Percentiles rank a stretch among this genome's conserved stretches.
Conservation (phyloP, 176 grass and related monocot genomes). For the Zea mays region Zm-B73-REFERENCE-NAM-5.0 NC_050097.1:210399001-210399500, state of each 20-base stretch:
- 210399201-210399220: conserved; percentile 95
- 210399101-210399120: conserved; percentile 93
- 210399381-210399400: conserved; percentile 24
- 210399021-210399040: conserved; percentile 30
- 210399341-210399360: conserved; percentile 98
- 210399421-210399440: conserved; percentile 27
- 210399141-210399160: conserved; percentile 94
- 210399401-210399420: not conserved
- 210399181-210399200: conserved; percentile 82
- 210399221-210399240: conserved; percentile 64
- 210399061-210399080: conserved; percentile 17
- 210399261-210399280: conserved; percentile 23
- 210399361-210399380: conserved; percentile 26
- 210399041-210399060: not conserved
- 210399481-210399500: conserved; percentile 98
- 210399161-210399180: conserved; percentile 86
- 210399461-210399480: conserved; percentile 92
- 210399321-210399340: conserved; percentile 94
- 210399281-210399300: conserved; percentile 31
- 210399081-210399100: conserved; percentile 44
- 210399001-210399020: conserved; percentile 16
- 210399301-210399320: conserved; percentile 52
- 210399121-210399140: conserved; percentile 81
- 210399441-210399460: conserved; percentile 84
- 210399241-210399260: conserved; percentile 33